Conservation (phyloP, 805 yeast genomes). For the Tetrapisispora taiwanensis region DNA sequence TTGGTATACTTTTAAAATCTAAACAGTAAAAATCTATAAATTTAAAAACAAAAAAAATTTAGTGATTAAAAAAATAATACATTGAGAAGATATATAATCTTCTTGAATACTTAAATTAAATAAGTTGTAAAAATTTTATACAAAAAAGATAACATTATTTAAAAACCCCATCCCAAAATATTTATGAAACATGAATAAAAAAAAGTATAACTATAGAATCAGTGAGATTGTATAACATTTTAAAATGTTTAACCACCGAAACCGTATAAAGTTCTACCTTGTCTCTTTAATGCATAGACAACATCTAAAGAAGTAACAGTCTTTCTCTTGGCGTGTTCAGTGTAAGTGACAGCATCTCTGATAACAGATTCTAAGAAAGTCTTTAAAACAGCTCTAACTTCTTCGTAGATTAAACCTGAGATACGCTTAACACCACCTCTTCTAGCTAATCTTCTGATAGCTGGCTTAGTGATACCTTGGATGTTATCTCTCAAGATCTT, state of each 20-base stretch:
- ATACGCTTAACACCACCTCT: slow-evolving; percentile 99
- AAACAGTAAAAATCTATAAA: too few species aligned
- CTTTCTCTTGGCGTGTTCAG: slow-evolving; percentile 99
- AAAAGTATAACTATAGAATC: not conserved
- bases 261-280: slow-evolving; percentile 99
- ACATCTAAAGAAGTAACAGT: slow-evolving; percentile 97
- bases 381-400: slow-evolving; percentile 92
- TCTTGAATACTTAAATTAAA: slow-evolving; percentile 2
- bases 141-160: slow-evolving; percentile 2
- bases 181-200: slow-evolving; percentile 3
- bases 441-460: slow-evolving; percentile 98
- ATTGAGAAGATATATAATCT: slow-evolving; percentile 1
- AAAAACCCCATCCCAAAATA: slow-evolving; percentile 4
- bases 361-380: slow-evolving; percentile 92
- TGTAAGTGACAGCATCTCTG: slow-evolving; percentile 97
- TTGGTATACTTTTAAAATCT: too few species aligned
- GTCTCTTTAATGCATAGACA: slow-evolving; percentile 98
- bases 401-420: slow-evolving; percentile 95
- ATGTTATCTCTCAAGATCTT: slow-evolving; percentile 98
- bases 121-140: slow-evolving; percentile 1
- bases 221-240: not conserved
- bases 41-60: too few species aligned
- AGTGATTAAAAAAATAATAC: not conserved
- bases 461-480: slow-evolving; percentile 98
- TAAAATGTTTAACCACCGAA: slow-evolving; percentile 74